These are phyloP conservation scores for Trichoderma lentiforme DNA, from an alignment of 2,329 filamentous ascomycete genomes.

Conservation along the genomic window DNA sequence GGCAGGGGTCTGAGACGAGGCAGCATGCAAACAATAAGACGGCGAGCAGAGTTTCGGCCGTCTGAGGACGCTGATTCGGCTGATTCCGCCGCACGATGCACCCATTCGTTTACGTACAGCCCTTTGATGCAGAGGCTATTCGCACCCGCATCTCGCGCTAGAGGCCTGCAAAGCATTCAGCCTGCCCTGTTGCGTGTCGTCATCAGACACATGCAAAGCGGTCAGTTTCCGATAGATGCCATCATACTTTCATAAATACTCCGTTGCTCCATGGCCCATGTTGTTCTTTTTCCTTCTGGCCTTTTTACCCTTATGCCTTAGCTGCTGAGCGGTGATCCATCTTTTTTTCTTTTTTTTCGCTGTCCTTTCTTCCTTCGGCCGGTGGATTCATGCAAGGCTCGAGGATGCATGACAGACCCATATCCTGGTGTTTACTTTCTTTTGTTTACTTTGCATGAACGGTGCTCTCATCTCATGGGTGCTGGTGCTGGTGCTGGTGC, in stretches of 20 bases:
- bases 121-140: background rate
- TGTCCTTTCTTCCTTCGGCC: background rate
- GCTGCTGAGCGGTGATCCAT: background rate
- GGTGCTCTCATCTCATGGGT: background rate
- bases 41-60: background rate
- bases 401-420: conserved; percentile 3
- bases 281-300: background rate
- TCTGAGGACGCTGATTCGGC: conserved; percentile 8
- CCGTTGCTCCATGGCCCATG: background rate
- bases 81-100: conserved; percentile 8
- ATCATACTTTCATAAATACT: background rate
- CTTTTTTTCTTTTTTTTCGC: background rate
- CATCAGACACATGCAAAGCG: conserved; percentile 13
- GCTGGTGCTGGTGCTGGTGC: background rate
- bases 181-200: conserved; percentile 6
- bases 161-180: conserved; percentile 10
- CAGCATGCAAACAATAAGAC: conserved; percentile 19
- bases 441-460: conserved; percentile 11
- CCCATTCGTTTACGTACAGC: background rate
- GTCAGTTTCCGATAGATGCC: conserved; percentile 12
- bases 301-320: background rate
- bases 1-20: conserved; percentile 21
- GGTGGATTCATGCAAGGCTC: conserved; percentile 6
- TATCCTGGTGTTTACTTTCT: background rate
- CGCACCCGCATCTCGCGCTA: conserved; percentile 15